Conservation (phyloP, 306 rosid genomes). For the Castanea sativa region DNA sequence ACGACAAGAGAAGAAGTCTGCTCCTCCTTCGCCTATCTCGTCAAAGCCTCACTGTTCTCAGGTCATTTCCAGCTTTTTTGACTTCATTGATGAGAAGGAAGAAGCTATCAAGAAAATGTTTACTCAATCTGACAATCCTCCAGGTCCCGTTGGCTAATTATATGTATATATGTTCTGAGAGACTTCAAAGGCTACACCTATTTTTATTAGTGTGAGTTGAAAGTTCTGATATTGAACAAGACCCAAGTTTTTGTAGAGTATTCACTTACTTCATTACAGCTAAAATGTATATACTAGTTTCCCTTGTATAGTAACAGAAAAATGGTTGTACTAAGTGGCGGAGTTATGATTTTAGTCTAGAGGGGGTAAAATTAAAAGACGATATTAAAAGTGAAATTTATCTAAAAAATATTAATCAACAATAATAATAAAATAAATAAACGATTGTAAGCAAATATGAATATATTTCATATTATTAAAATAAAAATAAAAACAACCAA, state of each 20-base stretch:
- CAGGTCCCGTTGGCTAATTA: slow-evolving; percentile 36
- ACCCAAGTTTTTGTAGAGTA: not conserved
- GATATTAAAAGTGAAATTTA: no score
- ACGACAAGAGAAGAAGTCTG: slow-evolving; percentile 38
- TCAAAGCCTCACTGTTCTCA: slow-evolving; percentile 46
- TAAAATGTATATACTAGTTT: not conserved
- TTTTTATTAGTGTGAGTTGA: not conserved
- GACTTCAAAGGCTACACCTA: not conserved
- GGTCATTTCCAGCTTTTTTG: slow-evolving; percentile 51
- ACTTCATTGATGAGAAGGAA: slow-evolving; percentile 83
- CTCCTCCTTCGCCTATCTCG: slow-evolving; percentile 28
- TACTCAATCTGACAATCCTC: slow-evolving; percentile 39
- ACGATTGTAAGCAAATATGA: no score
- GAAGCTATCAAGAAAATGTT: slow-evolving; percentile 82
- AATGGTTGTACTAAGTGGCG: not conserved
- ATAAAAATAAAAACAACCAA: no score
- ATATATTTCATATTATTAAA: no score
- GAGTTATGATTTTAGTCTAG: no score
- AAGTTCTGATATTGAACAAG: not conserved
- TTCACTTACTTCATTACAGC: not conserved
- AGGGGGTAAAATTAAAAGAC: no score
- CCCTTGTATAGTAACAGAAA: not conserved
- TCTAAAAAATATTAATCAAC: no score
- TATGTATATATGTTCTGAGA: not conserved
- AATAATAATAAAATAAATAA: no score